Evolutionary conservation across 306 rosid genomes (phyloP).

Genomic region (Cicer yamashitae): DNA sequence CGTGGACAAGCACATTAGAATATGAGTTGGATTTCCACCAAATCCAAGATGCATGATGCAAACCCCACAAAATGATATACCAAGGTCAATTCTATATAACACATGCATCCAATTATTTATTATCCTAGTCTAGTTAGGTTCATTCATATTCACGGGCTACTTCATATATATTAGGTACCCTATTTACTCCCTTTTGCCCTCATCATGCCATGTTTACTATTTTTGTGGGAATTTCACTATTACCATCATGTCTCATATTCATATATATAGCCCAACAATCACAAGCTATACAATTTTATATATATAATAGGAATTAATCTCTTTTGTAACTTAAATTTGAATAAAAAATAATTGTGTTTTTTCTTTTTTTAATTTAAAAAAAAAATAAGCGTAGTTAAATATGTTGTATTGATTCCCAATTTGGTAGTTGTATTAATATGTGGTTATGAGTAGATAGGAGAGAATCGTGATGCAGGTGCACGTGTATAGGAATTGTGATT

Average conservation of each 20-base stretch:
- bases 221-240: slow-evolving; percentile 14
- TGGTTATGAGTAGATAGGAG: background rate
- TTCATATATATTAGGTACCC: slow-evolving; percentile 27
- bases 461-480: background rate
- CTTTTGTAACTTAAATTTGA: no score
- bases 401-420: no score
- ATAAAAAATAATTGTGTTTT: no score
- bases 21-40: slow-evolving; percentile 69
- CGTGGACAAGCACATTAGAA: slow-evolving; percentile 47
- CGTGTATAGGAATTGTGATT: background rate
- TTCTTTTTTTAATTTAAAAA: no score
- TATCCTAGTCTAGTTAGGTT: slow-evolving; percentile 1
- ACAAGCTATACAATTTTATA: background rate
- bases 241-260: slow-evolving; percentile 2
- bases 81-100: slow-evolving; percentile 43
- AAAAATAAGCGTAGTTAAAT: no score
- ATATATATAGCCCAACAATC: background rate
- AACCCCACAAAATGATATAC: slow-evolving; percentile 46
- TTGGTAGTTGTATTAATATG: background rate
- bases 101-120: slow-evolving; percentile 10
- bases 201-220: slow-evolving; percentile 22
- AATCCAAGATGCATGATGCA: slow-evolving; percentile 32
- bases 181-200: slow-evolving; percentile 33
- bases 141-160: slow-evolving; percentile 21
- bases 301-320: no score